Percentiles rank a stretch among this genome's conserved stretches.
Evolutionary conservation across 441 rosid species (phyloP).

Genomic region (Mallotus repandus): DNA sequence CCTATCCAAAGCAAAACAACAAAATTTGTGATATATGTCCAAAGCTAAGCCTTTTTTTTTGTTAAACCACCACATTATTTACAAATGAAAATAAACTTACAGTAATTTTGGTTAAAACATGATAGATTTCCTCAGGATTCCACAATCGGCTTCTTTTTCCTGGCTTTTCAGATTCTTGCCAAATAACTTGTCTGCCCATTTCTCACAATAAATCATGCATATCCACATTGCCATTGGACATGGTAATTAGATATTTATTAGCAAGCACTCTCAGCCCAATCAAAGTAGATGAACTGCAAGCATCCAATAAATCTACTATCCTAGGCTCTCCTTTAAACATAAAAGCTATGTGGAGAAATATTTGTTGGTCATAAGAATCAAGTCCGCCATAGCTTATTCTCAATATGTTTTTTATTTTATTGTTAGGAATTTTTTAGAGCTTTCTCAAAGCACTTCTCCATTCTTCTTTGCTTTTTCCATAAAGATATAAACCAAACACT

Average conservation of each 20-base stretch:
- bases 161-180: not conserved
- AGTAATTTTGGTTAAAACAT: not conserved
- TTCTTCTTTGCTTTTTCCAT: not conserved
- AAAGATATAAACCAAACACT: not conserved
- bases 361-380: not conserved
- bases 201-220: conserved; percentile 4
- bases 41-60: no score
- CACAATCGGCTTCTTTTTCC: not conserved
- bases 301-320: not conserved
- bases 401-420: no score
- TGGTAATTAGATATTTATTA: not conserved
- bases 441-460: not conserved
- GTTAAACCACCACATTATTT: no score
- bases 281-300: not conserved
- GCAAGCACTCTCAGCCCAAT: not conserved
- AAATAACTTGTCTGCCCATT: not conserved
- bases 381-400: not conserved
- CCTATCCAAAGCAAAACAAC: no score
- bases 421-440: not conserved
- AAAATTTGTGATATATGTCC: no score
- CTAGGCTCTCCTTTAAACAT: not conserved
- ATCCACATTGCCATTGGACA: not conserved
- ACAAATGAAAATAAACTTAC: not conserved
- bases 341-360: not conserved
- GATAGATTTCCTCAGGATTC: not conserved